These are phyloP conservation scores for Amylostereum chailletii DNA, from an alignment of 1,284 basidiomycete species.

Conservation along the genomic window DNA sequence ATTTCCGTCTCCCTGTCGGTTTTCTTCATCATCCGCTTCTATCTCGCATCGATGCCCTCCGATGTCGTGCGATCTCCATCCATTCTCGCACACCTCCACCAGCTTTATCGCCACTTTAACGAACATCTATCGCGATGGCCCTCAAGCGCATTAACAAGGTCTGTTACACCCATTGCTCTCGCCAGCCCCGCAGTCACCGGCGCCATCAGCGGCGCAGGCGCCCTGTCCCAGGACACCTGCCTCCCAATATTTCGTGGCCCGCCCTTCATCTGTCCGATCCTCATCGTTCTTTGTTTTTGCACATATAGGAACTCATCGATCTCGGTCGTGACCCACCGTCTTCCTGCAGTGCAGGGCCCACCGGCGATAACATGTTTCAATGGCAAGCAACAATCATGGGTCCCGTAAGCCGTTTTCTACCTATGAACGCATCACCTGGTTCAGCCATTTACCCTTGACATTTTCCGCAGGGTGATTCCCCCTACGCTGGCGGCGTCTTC, in stretches of 20 bases:
- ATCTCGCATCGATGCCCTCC: constrained; percentile 11
- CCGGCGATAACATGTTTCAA: constrained; percentile 94
- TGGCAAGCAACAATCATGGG: constrained; percentile 99
- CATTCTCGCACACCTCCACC: neutral
- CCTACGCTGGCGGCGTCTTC: constrained; percentile 94
- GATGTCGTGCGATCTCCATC: constrained; percentile 20
- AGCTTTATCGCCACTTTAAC: constrained; percentile 19
- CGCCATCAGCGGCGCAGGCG: neutral
- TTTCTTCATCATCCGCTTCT: constrained; percentile 3
- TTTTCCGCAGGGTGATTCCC: constrained; percentile 72
- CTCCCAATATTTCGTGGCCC: neutral
- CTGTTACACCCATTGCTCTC: constrained; percentile 17
- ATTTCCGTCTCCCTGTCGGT: neutral
- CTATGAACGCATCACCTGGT: constrained; percentile 22
- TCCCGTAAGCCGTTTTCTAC: constrained; percentile 44
- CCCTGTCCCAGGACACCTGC: neutral
- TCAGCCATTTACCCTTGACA: constrained; percentile 7
- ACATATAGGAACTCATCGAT: constrained; percentile 85
- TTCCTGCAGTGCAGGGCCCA: constrained; percentile 94
- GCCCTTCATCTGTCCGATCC: too few species aligned
- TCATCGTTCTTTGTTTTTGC: too few species aligned
- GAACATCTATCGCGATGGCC: constrained; percentile 54
- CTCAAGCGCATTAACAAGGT: constrained; percentile 99
- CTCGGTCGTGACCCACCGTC: constrained; percentile 96
- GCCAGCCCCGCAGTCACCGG: neutral